Conservation (phyloP, 306 rosid genomes). For the Lagenaria siceraria region DNA sequence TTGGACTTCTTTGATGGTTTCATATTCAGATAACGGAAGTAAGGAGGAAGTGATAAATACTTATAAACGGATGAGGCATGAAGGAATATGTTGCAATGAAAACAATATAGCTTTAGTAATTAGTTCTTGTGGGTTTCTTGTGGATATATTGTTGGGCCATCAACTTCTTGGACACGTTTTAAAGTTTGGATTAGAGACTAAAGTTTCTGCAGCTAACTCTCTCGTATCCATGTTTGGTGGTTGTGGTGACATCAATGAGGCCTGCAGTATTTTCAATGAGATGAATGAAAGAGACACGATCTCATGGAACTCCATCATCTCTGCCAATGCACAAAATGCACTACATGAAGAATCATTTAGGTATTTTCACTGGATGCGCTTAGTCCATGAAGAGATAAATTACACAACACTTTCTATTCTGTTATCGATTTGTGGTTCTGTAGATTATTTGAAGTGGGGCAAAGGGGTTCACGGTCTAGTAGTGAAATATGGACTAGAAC, state of each 20-base stretch:
- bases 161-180: constrained; percentile 57
- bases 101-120: constrained; percentile 54
- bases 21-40: constrained; percentile 40
- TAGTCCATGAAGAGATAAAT: constrained; percentile 27
- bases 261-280: constrained; percentile 46
- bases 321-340: constrained; percentile 52
- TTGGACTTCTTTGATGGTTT: constrained; percentile 92
- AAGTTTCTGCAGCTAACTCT: constrained; percentile 63
- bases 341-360: constrained; percentile 43
- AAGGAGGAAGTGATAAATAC: constrained; percentile 34
- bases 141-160: constrained; percentile 44
- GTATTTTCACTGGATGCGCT: constrained; percentile 45
- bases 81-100: constrained; percentile 40
- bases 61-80: constrained; percentile 36
- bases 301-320: constrained; percentile 85
- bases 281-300: constrained; percentile 67
- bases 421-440: constrained; percentile 47
- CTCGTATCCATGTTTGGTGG: constrained; percentile 68
- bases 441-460: constrained; percentile 61
- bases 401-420: constrained; percentile 50
- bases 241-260: constrained; percentile 40
- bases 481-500: constrained; percentile 54
- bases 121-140: constrained; percentile 61
- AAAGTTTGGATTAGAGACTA: constrained; percentile 50
- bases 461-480: constrained; percentile 56